phyloP scores from a whole-genome alignment of 179 eudicot species.

The Sideroxylon spinosum region DNA sequence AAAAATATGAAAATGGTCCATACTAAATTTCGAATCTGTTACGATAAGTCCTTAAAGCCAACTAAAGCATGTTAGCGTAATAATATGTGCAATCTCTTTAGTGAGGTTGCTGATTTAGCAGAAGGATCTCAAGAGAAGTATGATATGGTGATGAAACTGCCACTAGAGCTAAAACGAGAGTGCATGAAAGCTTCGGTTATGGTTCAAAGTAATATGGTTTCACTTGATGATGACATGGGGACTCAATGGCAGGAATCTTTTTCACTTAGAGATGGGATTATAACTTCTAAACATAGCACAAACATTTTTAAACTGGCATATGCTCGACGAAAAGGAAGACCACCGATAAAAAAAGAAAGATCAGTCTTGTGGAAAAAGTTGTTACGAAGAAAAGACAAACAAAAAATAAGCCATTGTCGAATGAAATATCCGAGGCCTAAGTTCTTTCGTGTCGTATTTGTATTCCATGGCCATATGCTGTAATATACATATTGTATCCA shows the following conservation, averaged over 20 bases:
- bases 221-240: no score
- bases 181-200: not conserved
- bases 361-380: not conserved
- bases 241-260: no score
- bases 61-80: no score
- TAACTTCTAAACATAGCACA: not conserved
- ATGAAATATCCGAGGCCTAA: not conserved
- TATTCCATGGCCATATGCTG: no score
- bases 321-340: not conserved
- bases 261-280: not conserved
- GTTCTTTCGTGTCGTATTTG: not conserved
- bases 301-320: not conserved
- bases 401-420: not conserved
- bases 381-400: not conserved
- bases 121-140: slow-evolving; percentile 1
- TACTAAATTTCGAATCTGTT: no score
- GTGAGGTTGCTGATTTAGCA: not conserved
- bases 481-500: no score
- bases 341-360: not conserved
- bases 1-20: no score
- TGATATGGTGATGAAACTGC: not conserved
- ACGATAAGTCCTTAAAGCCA: no score
- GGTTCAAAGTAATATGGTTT: not conserved
- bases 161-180: not conserved
- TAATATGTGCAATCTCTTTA: no score